These are phyloP conservation scores for Aspergillus hancockii DNA, from an alignment of 495 filamentous ascomycete species.

Conservation along the genomic window DNA sequence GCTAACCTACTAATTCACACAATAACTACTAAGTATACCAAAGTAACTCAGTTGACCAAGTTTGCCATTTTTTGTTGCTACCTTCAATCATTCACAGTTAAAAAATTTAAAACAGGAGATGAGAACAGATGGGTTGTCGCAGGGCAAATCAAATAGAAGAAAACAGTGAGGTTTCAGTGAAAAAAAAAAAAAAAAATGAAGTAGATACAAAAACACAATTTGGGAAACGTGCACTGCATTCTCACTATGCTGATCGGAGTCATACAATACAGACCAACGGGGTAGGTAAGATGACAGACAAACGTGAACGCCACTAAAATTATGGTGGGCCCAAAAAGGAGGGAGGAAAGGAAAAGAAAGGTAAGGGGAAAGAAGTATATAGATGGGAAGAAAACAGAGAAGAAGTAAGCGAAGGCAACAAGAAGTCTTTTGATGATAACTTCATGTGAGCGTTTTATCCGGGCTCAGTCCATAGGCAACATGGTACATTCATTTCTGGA, in stretches of 20 bases:
- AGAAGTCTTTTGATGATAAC: constrained; percentile 2
- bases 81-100: constrained; percentile 6
- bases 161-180: not conserved
- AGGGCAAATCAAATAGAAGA: constrained; percentile 10
- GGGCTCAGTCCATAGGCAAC: constrained; percentile 4
- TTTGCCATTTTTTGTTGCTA: constrained; percentile 4
- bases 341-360: constrained; percentile 8
- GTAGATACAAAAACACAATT: not conserved
- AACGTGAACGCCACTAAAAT: constrained; percentile 9
- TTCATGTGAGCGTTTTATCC: constrained; percentile 3
- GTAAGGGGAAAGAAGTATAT: constrained; percentile 7
- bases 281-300: constrained; percentile 24
- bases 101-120: constrained; percentile 12
- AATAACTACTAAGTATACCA: not conserved
- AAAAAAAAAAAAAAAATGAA: no score
- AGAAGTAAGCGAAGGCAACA: constrained; percentile 17
- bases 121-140: constrained; percentile 14
- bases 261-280: constrained; percentile 20
- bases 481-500: constrained; percentile 7
- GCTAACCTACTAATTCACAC: not conserved
- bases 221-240: not conserved
- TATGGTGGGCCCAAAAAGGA: constrained; percentile 1
- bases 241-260: constrained; percentile 2
- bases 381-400: constrained; percentile 1
- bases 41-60: not conserved